These are phyloP conservation scores for Vitis rupestris DNA, from an alignment of 164 flowering plant species.

Conservation along the genomic window DNA sequence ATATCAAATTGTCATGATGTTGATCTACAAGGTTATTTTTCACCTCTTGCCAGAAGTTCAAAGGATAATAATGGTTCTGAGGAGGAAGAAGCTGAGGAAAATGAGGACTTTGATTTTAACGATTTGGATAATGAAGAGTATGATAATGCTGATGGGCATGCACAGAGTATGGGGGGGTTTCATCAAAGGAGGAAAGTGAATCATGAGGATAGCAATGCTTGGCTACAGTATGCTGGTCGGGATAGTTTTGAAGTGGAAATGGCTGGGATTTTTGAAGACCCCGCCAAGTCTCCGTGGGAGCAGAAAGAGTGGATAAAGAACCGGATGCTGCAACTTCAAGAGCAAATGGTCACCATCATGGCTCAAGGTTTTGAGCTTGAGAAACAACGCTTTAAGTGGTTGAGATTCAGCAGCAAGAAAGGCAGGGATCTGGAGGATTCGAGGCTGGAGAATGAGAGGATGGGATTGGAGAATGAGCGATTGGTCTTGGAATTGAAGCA, in stretches of 20 bases:
- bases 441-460: constrained; percentile 57
- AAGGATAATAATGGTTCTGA: constrained; percentile 29
- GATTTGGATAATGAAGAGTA: constrained; percentile 28
- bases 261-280: constrained; percentile 30
- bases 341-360: constrained; percentile 34
- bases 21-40: too few species aligned
- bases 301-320: constrained; percentile 42
- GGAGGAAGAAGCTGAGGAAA: constrained; percentile 37
- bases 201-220: constrained; percentile 18
- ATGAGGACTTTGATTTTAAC: constrained; percentile 35
- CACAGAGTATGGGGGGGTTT: constrained; percentile 18
- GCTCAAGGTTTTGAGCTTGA: constrained; percentile 52
- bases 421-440: constrained; percentile 55
- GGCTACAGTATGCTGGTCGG: constrained; percentile 12
- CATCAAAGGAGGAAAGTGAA: constrained; percentile 14
- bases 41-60: constrained; percentile 4
- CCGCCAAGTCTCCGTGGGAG: constrained; percentile 33
- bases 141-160: constrained; percentile 18
- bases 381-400: constrained; percentile 55
- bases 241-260: constrained; percentile 29
- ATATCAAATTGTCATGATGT: constrained; percentile 41
- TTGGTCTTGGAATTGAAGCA: constrained; percentile 47
- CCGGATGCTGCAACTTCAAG: constrained; percentile 35
- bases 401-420: constrained; percentile 51
- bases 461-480: constrained; percentile 49